These are phyloP conservation scores for Capsella rubella DNA, from an alignment of 441 rosid genomes.

Conservation along the genomic window DNA sequence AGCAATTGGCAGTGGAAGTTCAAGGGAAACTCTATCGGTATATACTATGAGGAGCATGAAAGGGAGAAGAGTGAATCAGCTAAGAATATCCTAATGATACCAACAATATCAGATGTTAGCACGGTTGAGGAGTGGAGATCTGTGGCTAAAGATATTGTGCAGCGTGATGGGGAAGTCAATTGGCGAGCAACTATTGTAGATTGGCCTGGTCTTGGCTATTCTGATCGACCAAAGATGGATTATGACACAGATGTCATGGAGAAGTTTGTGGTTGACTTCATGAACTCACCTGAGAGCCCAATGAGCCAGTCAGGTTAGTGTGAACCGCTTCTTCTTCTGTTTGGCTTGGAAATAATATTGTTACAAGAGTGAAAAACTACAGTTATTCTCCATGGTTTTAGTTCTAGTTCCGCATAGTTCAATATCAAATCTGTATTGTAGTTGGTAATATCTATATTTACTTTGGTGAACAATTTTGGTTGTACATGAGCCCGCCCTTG, in stretches of 20 bases:
- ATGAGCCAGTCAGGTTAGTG: slow-evolving; percentile 60
- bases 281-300: slow-evolving; percentile 75
- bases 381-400: neutral
- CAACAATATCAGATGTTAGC: slow-evolving; percentile 95
- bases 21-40: slow-evolving; percentile 58
- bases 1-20: slow-evolving; percentile 84
- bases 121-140: slow-evolving; percentile 95
- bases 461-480: neutral
- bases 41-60: slow-evolving; percentile 80
- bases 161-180: slow-evolving; percentile 39
- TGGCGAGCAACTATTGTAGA: slow-evolving; percentile 66
- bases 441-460: neutral
- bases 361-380: neutral
- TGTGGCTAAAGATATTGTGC: slow-evolving; percentile 75
- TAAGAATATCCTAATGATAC: slow-evolving; percentile 79
- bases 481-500: neutral
- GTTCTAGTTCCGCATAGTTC: neutral
- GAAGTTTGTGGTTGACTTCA: slow-evolving; percentile 81
- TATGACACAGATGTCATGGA: slow-evolving; percentile 87
- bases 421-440: neutral
- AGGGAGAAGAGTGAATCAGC: slow-evolving; percentile 56
- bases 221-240: slow-evolving; percentile 64
- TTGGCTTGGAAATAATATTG: slow-evolving; percentile 6
- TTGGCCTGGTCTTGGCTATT: slow-evolving; percentile 88
- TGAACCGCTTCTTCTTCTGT: neutral